Evolutionary conservation across 257 asterid genomes (phyloP), one percentile per base, ranked within the genome.

Genomic region (Solanum chiquidenum): DNA sequence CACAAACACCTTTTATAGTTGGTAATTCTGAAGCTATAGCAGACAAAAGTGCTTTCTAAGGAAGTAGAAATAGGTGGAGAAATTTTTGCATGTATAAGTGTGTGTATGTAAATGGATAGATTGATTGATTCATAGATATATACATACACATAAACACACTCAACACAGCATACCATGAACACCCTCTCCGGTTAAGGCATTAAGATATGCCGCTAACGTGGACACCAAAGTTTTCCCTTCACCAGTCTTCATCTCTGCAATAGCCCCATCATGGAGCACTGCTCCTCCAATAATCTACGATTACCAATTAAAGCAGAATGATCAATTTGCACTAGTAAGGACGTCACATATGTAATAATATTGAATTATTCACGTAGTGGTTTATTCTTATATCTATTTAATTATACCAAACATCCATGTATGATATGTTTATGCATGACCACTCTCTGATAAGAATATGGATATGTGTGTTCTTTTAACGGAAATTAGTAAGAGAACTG

Each of bases 181-280:
- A 85, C 99, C 99, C 93, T 95, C 97, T 80, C 96, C 98, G 40
- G 91, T 94, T 75, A 97, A 92, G 84, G 99, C 99, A 91, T 97
- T 97, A 88, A 97, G 99, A 93, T 97, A 97, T 87, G 99, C 99
- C 73, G 99, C 98, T 88, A 97, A 93, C 74, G 99, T 97, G 92
- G 99, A 96, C 33, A 97, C 99, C 88, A 97, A 92, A 84, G 99
- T 97, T 91, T 97, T 97, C 90, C 99, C 99, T 93, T 97, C 99
- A 71, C 99, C 99, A 49, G 99, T 96, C 92, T 96, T 97, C 99
- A 97, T 97, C 93, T 97, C 99, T 12, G 99, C 99, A 86, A 97
- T 97, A 40, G 98, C 94, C 68, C 99, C 99, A 94, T 97, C 99
- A 88, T 97, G 99, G 91, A 97, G 99, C 72, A 95, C 98, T 72